Percentiles rank a stretch among this genome's conserved stretches.
Conservation (phyloP, 768 basidiomycete genomes). For the Amanita rimosa region DNA sequence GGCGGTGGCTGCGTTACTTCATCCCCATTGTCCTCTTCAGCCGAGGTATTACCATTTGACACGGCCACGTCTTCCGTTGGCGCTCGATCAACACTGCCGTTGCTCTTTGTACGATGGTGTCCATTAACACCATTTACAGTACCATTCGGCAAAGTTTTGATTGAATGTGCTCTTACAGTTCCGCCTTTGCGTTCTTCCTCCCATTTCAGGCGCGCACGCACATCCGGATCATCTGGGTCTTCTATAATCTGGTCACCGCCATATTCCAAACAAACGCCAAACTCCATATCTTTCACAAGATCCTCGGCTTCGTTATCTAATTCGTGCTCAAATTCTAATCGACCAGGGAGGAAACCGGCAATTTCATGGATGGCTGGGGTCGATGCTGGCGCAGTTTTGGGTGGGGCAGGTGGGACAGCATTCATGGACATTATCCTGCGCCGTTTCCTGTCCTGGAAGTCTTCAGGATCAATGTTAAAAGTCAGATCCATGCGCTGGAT, state of each 20-base stretch:
- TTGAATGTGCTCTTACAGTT: conserved; percentile 8
- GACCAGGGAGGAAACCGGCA: conserved; percentile 85
- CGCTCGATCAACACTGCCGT: conserved; percentile 26
- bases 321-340: conserved; percentile 98
- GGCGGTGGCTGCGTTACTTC: conserved; percentile 65
- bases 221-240: conserved; percentile 69
- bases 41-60: conserved; percentile 32
- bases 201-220: conserved; percentile 43
- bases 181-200: conserved; percentile 32
- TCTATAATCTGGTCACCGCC: conserved; percentile 77
- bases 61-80: conserved; percentile 33
- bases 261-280: conserved; percentile 77
- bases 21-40: conserved; percentile 49
- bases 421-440: conserved; percentile 78
- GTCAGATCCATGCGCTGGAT: conserved; percentile 39
- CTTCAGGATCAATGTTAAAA: conserved; percentile 67
- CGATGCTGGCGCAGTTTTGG: conserved; percentile 76
- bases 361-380: conserved; percentile 90
- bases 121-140: conserved; percentile 38
- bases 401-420: conserved; percentile 37
- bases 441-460: conserved; percentile 86
- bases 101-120: conserved; percentile 19
- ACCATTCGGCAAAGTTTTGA: conserved; percentile 15
- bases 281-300: conserved; percentile 90
- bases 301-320: conserved; percentile 96